These are phyloP conservation scores for Cyberlindnera xylosilytica DNA, from an alignment of 805 yeast genomes.

Conservation along the genomic window DNA sequence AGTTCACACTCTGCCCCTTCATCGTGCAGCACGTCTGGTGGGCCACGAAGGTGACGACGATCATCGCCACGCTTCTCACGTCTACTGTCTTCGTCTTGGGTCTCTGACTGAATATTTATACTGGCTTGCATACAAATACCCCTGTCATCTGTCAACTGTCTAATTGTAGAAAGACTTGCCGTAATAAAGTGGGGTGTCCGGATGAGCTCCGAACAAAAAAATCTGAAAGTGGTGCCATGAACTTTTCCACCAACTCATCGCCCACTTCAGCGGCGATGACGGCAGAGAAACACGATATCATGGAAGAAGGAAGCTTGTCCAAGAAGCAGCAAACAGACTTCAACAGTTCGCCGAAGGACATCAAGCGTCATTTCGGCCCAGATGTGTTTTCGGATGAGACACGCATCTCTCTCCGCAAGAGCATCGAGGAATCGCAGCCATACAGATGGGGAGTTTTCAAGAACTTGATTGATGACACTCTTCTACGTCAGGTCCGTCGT, in stretches of 20 bases:
- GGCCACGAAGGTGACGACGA: conserved; percentile 62
- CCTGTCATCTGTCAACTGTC: too few relatives aligned
- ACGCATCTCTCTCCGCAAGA: conserved; percentile 36
- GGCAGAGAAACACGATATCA: not conserved
- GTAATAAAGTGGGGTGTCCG: too few relatives aligned
- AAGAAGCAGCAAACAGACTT: not conserved
- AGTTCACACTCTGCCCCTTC: conserved; percentile 75
- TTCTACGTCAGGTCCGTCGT: conserved; percentile 74
- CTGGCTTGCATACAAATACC: too few relatives aligned
- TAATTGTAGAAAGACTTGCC: too few relatives aligned
- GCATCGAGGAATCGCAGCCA: conserved; percentile 62
- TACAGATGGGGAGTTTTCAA: conserved; percentile 87
- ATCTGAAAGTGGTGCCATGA: not conserved
- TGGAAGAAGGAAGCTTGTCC: not conserved
- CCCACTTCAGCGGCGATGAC: not conserved
- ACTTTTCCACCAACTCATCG: not conserved
- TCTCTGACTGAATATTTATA: conserved; percentile 9
- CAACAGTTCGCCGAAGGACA: conserved; percentile 25
- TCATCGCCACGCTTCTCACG: conserved; percentile 38
- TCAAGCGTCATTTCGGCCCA: conserved; percentile 41
- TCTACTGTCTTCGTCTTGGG: conserved; percentile 28
- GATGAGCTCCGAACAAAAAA: too few relatives aligned
- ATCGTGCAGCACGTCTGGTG: conserved; percentile 94
- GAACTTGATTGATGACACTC: conserved; percentile 68
- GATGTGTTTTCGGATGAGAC: conserved; percentile 46